These are phyloP conservation scores for Stylosanthes scabra DNA, from an alignment of 331 rosid genomes.

Conservation along the genomic window DNA sequence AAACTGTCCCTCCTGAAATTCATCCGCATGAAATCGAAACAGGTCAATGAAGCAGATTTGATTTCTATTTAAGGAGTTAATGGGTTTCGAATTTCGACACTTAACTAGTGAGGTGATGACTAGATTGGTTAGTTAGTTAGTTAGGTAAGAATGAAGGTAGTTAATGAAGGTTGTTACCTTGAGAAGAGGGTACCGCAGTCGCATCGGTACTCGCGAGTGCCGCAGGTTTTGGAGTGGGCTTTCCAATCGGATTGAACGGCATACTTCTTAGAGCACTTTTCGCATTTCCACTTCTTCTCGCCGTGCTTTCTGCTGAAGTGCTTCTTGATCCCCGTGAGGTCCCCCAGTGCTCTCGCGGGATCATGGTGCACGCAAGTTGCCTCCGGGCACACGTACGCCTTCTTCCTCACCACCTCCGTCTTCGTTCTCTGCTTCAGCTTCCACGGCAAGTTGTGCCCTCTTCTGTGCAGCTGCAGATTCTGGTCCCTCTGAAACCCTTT, in stretches of 20 bases:
- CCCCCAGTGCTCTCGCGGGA: constrained; percentile 91
- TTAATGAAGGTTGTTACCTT: too few species aligned
- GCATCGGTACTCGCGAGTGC: constrained; percentile 91
- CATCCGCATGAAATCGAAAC: too few species aligned
- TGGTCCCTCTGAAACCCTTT: constrained; percentile 97
- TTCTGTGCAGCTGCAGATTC: constrained; percentile 87
- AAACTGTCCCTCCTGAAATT: constrained; percentile 92
- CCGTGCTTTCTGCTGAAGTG: constrained; percentile 95
- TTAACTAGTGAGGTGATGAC: too few species aligned
- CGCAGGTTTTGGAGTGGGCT: constrained; percentile 96
- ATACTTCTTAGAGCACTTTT: constrained; percentile 89
- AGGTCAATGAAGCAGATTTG: too few species aligned
- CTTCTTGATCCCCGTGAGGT: constrained; percentile 88
- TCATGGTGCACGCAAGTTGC: constrained; percentile 83
- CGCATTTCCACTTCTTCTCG: constrained; percentile 99
- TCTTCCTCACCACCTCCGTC: constrained; percentile 80
- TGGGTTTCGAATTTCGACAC: too few species aligned
- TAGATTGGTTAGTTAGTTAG: constrained; percentile 21
- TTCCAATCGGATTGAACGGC: constrained; percentile 98
- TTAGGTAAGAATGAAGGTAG: too few species aligned
- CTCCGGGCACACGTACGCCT: constrained; percentile 93
- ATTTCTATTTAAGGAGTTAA: too few species aligned
- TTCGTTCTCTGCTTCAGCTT: constrained; percentile 83
- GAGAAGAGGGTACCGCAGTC: constrained; percentile 99
- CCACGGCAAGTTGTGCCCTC: constrained; percentile 98